Evolutionary conservation across 306 rosid genomes (phyloP).

Genomic region (Rosa rugosa): DNA sequence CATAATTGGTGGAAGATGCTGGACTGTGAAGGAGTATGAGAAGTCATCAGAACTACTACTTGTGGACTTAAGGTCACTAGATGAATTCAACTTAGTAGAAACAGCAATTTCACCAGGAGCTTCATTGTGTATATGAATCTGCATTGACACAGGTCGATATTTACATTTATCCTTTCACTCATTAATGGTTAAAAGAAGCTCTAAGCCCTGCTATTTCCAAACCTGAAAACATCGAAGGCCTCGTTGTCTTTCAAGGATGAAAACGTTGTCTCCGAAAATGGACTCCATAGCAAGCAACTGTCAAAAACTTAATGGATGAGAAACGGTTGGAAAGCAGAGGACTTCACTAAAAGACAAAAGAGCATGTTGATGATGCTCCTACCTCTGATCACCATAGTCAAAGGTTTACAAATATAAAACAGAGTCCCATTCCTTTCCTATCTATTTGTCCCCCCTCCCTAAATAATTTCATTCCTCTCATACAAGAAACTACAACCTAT

Average conservation of each 20-base stretch:
- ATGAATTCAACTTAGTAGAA: conserved; percentile 54
- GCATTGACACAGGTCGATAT: conserved; percentile 23
- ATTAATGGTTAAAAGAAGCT: conserved; percentile 7
- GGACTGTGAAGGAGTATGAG: conserved; percentile 64
- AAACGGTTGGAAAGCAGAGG: conserved; percentile 3
- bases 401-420: not conserved
- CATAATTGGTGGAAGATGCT: conserved; percentile 77
- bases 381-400: not conserved
- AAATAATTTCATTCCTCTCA: not conserved
- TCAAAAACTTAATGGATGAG: conserved; percentile 25
- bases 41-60: conserved; percentile 41
- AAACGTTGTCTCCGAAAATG: conserved; percentile 68
- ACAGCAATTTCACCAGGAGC: conserved; percentile 50
- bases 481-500: not conserved
- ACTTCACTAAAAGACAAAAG: not conserved
- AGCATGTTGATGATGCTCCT: not conserved
- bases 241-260: conserved; percentile 49
- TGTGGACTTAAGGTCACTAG: conserved; percentile 27
- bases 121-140: conserved; percentile 65
- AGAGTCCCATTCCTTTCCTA: not conserved
- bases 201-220: conserved; percentile 24
- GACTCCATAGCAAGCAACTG: conserved; percentile 86
- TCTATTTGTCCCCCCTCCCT: not conserved
- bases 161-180: not conserved
- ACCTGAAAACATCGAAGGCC: conserved; percentile 76